Percentiles rank a stretch among this genome's conserved stretches.
phyloP scores from a whole-genome alignment of 768 basidiomycete species.

The Dioszegia hungarica region DNA sequence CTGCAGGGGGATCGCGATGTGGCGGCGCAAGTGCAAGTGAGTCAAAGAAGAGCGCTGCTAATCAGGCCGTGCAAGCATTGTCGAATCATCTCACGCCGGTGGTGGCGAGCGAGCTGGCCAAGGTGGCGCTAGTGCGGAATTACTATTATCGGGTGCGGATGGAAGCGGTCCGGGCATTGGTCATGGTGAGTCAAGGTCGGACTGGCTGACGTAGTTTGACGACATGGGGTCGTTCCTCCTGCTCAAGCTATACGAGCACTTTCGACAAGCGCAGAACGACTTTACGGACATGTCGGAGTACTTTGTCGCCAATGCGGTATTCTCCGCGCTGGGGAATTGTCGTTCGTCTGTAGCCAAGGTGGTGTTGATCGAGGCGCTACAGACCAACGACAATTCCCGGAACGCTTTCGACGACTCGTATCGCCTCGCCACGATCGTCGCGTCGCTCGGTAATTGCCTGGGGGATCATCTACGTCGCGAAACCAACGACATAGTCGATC shows the following conservation, averaged over 20 bases:
- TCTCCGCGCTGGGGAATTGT: slow-evolving; percentile 65
- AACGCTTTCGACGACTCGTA: slow-evolving; percentile 80
- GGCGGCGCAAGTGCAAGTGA: slow-evolving; percentile 90
- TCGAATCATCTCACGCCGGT: slow-evolving; percentile 50
- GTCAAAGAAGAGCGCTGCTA: slow-evolving; percentile 28
- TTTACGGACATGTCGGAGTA: slow-evolving; percentile 88
- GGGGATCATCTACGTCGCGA: not conserved
- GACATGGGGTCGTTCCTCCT: slow-evolving; percentile 91
- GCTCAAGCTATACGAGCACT: slow-evolving; percentile 85
- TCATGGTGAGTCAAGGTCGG: slow-evolving; percentile 56
- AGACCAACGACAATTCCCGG: slow-evolving; percentile 66
- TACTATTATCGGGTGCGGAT: slow-evolving; percentile 95
- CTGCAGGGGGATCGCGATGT: slow-evolving; percentile 93
- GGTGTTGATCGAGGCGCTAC: slow-evolving; percentile 86
- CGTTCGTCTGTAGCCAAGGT: slow-evolving; percentile 80
- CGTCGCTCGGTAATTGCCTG: slow-evolving; percentile 62
- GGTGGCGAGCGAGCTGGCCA: slow-evolving; percentile 69
- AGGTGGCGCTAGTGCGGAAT: slow-evolving; percentile 87
- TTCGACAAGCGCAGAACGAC: slow-evolving; percentile 70
- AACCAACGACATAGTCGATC: slow-evolving; percentile 56
- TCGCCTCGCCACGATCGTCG: slow-evolving; percentile 81
- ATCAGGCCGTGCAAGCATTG: slow-evolving; percentile 82
- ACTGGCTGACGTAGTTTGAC: slow-evolving; percentile 64
- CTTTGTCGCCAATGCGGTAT: slow-evolving; percentile 79
- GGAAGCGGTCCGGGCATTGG: slow-evolving; percentile 82